These are phyloP conservation scores for Viridothelium virens DNA, from an alignment of 495 filamentous ascomycete species.

Conservation along the genomic window DNA sequence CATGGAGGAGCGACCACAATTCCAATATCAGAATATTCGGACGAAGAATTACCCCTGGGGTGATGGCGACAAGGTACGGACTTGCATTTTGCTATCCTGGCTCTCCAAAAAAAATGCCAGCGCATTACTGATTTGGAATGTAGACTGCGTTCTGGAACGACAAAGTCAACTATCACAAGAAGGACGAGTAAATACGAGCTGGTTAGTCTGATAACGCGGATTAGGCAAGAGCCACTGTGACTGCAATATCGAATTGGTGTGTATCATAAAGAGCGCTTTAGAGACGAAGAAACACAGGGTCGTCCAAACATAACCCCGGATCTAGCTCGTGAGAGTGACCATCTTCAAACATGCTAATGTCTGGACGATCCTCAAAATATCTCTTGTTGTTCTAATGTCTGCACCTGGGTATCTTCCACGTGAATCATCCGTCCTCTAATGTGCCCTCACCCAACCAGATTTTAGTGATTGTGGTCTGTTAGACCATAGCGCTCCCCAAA, in stretches of 20 bases:
- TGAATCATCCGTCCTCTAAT: too few species aligned
- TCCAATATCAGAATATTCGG: constrained; percentile 90
- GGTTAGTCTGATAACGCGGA: not conserved
- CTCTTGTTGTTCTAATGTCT: not conserved
- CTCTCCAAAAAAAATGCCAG: too few species aligned
- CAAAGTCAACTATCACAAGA: constrained; percentile 92
- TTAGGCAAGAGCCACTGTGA: not conserved
- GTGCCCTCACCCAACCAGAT: too few species aligned
- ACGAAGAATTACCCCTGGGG: constrained; percentile 86
- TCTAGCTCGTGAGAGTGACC: not conserved
- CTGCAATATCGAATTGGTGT: not conserved
- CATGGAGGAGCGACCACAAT: constrained; percentile 79
- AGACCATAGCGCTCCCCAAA: too few species aligned
- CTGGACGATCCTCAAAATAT: not conserved
- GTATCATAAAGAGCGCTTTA: not conserved
- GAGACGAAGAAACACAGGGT: not conserved
- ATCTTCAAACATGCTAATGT: not conserved
- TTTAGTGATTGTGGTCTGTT: too few species aligned
- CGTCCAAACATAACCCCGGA: not conserved
- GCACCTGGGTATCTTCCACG: too few species aligned
- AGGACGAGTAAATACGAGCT: constrained; percentile 51
- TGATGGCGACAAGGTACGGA: constrained; percentile 78
- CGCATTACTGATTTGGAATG: not conserved
- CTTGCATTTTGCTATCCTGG: not conserved
- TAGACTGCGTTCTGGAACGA: constrained; percentile 67